Base-by-base conservation (phyloP, 345 rosid species). In the Isatis tinctoria region DNA sequence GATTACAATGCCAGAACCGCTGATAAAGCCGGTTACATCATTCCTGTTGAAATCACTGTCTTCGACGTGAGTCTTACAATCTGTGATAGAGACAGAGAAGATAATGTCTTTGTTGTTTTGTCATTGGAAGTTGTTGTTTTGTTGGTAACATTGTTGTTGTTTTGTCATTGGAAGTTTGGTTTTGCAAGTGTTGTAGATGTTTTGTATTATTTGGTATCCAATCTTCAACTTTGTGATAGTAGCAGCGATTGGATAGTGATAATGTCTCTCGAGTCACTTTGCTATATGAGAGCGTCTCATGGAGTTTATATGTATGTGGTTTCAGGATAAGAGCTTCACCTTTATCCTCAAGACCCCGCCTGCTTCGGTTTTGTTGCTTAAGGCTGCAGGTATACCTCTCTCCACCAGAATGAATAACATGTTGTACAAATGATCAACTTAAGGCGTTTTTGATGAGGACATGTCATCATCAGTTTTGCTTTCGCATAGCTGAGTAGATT, bases 1-100 rank as follows among this genome's bases (percentile, higher is more conserved):
- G 99, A 95, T 79, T 95, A 95, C 83, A 92, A 95, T 85, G 97
- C 97, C 16, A 84, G 86, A 84, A 90, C 99, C 43, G 99, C 92
- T 78, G 99, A 95, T 70, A 90, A 95, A 84, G 90, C 91, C 41
- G 97, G 99, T 53, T 94, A 88, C 60, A 73, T 95, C 73, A 95
- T 92, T 70, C 97, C 99, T 35, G 99, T 90, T 13, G 99, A 95
- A 81, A 95, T 95, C 74, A 90, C 97, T 2, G 97, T 90, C 73
- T 91, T 76, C 16, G 97, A 95, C 73, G 99, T 90, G 32, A 43
- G 97, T 82, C 51, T 6, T 27, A 40, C 16, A 26, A 39, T 27
- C 27, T 11, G 36, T 71, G 17, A 41, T 41, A 14, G 4, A 41
- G 1, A n/a, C 44, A 13, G 8, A 36, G 24, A 33, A 60, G 26